phyloP scores from a whole-genome alignment of 495 filamentous ascomycete species.

The Aspergillus egyptiacus region DNA sequence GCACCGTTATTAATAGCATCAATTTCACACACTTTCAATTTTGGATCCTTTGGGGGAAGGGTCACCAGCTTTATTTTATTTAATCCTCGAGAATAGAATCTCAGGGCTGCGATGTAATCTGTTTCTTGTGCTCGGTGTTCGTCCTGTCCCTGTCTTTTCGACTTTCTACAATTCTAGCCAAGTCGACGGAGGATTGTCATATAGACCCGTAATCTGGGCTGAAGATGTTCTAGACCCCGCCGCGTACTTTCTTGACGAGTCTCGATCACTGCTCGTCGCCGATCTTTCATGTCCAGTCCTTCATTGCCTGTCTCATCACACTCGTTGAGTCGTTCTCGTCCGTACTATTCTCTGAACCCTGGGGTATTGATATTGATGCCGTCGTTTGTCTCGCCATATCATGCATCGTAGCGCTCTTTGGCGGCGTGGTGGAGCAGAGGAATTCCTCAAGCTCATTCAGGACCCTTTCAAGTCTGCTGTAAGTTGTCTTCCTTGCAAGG shows the following conservation, averaged over 20 bases:
- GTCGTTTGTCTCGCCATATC: constrained; percentile 17
- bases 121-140: neutral
- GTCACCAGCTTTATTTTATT: neutral
- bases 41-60: neutral
- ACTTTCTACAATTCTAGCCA: neutral
- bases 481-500: constrained; percentile 21
- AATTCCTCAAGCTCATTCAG: constrained; percentile 43
- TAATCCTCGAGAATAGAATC: neutral
- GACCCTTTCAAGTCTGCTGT: constrained; percentile 45
- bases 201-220: constrained; percentile 6
- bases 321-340: neutral
- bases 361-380: too few species aligned
- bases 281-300: constrained; percentile 3
- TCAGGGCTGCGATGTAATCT: too few species aligned
- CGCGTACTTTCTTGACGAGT: neutral
- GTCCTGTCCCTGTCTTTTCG: neutral
- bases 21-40: constrained; percentile 3
- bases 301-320: constrained; percentile 4
- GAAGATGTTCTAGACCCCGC: constrained; percentile 1
- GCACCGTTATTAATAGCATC: constrained; percentile 11
- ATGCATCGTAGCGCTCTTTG: constrained; percentile 28
- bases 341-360: too few species aligned
- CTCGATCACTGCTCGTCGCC: neutral
- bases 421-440: constrained; percentile 25
- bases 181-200: neutral